These are phyloP conservation scores for Neoscytalidium dimidiatum DNA, from an alignment of 2,329 filamentous ascomycete species.

Conservation along the genomic window DNA sequence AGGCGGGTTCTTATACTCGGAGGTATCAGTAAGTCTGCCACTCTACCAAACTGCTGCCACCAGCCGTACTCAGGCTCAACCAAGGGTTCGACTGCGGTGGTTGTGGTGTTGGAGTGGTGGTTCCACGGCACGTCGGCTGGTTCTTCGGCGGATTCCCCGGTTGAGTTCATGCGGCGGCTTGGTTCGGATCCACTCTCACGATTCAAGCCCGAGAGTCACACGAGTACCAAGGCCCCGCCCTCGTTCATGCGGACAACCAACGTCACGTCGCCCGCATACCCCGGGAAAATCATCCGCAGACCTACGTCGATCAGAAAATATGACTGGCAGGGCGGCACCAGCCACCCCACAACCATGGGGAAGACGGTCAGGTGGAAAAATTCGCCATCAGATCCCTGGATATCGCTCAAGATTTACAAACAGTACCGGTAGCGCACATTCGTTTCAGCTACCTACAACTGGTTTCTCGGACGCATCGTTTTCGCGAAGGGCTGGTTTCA, in stretches of 20 bases:
- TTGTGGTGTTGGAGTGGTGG: neutral
- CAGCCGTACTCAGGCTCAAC: neutral
- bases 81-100: neutral
- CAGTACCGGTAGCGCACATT: too few relatives aligned
- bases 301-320: neutral
- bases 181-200: neutral
- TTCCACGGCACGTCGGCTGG: neutral
- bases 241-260: neutral
- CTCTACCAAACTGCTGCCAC: too few relatives aligned
- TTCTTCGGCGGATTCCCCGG: neutral
- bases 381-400: too few relatives aligned
- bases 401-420: too few relatives aligned
- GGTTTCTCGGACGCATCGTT: too few relatives aligned
- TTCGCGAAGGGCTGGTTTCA: too few relatives aligned
- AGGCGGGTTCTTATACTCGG: neutral
- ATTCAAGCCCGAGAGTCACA: neutral
- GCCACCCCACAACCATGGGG: too few relatives aligned
- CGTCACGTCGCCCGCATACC: neutral
- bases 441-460: too few relatives aligned
- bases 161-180: neutral
- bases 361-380: too few relatives aligned
- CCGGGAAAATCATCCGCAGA: neutral
- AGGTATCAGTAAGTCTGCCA: neutral
- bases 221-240: neutral
- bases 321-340: too few relatives aligned